phyloP scores from a whole-genome alignment of 2,329 filamentous ascomycete species.

The Clarireedia homoeocarpa region DNA sequence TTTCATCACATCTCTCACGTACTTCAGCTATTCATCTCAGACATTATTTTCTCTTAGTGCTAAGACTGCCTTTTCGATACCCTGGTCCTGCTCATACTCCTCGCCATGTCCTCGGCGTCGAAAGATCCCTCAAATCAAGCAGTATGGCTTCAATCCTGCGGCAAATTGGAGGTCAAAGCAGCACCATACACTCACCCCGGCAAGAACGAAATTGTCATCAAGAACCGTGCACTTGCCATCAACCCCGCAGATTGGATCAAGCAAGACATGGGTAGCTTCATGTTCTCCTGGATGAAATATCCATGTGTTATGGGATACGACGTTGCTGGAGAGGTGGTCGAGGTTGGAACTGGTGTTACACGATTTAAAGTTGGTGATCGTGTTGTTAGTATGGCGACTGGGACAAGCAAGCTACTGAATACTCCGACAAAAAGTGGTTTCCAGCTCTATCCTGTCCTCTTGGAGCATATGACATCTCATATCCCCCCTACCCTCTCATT shows the following conservation, averaged over 20 bases:
- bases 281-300: slow-evolving; percentile 17
- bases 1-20: no score
- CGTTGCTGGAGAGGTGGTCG: slow-evolving; percentile 45
- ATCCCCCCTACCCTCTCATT: slow-evolving; percentile 27
- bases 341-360: slow-evolving; percentile 35
- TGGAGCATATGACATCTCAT: slow-evolving; percentile 12
- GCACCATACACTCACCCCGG: slow-evolving; percentile 33
- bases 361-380: slow-evolving; percentile 45
- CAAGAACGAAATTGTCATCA: slow-evolving; percentile 32
- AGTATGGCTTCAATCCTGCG: slow-evolving; percentile 18
- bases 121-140: slow-evolving; percentile 3
- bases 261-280: slow-evolving; percentile 2
- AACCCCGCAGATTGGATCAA: slow-evolving; percentile 34
- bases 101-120: neutral
- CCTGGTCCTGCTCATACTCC: neutral
- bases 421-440: slow-evolving; percentile 22
- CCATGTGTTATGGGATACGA: slow-evolving; percentile 41
- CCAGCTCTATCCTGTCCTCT: slow-evolving; percentile 25
- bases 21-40: no score
- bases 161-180: slow-evolving; percentile 28
- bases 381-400: slow-evolving; percentile 32
- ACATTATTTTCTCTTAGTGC: no score
- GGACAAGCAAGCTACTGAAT: slow-evolving; percentile 26
- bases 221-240: slow-evolving; percentile 33
- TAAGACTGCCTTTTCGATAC: no score